phyloP scores from a whole-genome alignment of 2,329 filamentous ascomycete species.

The Epichloe uncinata region DNA sequence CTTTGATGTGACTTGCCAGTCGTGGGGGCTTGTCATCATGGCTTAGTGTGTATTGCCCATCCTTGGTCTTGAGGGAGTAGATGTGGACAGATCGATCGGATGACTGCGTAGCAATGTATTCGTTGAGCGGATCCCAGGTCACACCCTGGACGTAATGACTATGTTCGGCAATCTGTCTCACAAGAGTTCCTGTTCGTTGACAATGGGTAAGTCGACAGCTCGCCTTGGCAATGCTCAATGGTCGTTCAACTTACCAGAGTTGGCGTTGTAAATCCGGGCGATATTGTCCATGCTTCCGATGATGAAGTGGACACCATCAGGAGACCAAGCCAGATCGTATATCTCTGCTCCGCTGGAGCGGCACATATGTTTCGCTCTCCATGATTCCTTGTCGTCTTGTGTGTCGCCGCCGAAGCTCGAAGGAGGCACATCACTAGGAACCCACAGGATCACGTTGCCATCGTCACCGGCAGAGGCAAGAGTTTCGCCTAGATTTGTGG shows the following conservation, averaged over 20 bases:
- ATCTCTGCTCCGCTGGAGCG: constrained; percentile 90
- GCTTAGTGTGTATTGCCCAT: constrained; percentile 77
- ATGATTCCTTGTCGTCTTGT: constrained; percentile 88
- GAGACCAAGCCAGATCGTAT: constrained; percentile 97
- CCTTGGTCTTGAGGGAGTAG: constrained; percentile 90
- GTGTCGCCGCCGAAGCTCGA: constrained; percentile 68
- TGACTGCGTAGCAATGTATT: constrained; percentile 95
- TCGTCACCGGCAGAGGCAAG: constrained; percentile 94
- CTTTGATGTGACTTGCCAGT: constrained; percentile 63
- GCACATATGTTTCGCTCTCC: constrained; percentile 97
- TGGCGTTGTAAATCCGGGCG: constrained; percentile 89
- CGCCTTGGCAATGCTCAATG: constrained; percentile 1
- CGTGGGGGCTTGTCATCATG: constrained; percentile 61
- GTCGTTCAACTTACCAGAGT: constrained; percentile 50
- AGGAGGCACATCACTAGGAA: constrained; percentile 65
- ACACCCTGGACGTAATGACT: constrained; percentile 98
- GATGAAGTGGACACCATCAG: constrained; percentile 92
- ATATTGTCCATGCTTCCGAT: constrained; percentile 99
- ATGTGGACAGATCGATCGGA: constrained; percentile 97
- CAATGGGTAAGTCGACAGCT: constrained; percentile 1
- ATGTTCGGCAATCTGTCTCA: constrained; percentile 92
- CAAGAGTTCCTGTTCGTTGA: constrained; percentile 36
- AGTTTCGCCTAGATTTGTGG: constrained; percentile 55
- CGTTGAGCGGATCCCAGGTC: constrained; percentile 94
- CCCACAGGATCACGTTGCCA: constrained; percentile 93